Evolutionary conservation across 2,329 filamentous ascomycete genomes (phyloP), one percentile per base, ranked within the genome.

Genomic region (Arthrobotrys megalospora): DNA sequence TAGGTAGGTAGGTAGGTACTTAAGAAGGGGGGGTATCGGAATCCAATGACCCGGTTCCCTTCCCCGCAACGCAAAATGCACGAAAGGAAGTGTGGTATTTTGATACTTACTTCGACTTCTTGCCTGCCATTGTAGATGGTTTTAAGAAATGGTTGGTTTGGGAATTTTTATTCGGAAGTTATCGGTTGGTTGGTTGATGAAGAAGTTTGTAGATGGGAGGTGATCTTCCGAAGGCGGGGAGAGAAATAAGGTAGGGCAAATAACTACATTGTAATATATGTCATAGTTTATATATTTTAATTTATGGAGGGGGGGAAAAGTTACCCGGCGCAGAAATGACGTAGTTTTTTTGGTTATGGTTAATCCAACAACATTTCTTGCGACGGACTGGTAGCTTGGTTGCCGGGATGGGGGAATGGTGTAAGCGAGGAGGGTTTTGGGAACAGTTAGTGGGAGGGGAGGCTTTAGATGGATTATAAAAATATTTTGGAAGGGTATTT

Each of bases 41-140:
- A 12, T 10, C n/a, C n/a, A n/a, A n/a, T n/a, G n/a, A n/a, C n/a
- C n/a, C n/a, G n/a, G 36, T 38, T 12, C n/a, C n/a, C 12, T 45
- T 19, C 8, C 21, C 36, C 11, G 32, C 60, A 73, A 66, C 60
- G 50, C 69, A 60, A 32, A 24, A 1, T 16, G n/a, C 11, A 21
- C 6, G 24, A 11, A 52, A 43, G 12, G 14, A 36, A n/a, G 8
- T 66, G 69, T 73, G 60, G 60, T 73, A 73, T 73, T 69, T 68
- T 66, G 11, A 11, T n/a, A 53, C 55, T 28, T 71, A 71, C 66
- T 62, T 66, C 53, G 65, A 77, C 16, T 48, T 71, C 55, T 62
- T 76, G 24, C 24, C 72, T 14, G 66, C 66, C 73, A 77, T 77
- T 48, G 19, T 63, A 8, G 36, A 6, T 11, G 58, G 62, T 47